Conservation (phyloP, 1,139 yeast species). For the Lodderomyces metapsilosis region DNA sequence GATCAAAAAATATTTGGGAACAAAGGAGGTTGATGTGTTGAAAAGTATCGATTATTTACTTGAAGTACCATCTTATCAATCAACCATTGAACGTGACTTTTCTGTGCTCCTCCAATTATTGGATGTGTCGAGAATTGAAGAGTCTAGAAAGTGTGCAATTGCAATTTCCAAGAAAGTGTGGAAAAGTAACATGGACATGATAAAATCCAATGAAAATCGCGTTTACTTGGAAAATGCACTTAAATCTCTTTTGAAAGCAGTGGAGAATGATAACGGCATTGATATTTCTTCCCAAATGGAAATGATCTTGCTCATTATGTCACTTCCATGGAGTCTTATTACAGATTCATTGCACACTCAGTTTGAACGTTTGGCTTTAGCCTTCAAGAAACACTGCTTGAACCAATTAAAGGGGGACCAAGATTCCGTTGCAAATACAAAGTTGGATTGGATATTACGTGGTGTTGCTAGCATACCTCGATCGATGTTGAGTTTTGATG, state of each 20-base stretch:
- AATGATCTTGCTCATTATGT: constrained; percentile 19
- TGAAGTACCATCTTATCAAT: constrained; percentile 49
- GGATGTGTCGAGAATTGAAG: constrained; percentile 7
- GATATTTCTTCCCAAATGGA: constrained; percentile 16
- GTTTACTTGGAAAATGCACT: constrained; percentile 17
- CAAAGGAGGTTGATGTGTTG: constrained; percentile 13
- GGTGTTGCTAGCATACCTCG: not conserved
- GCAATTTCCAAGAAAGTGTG: constrained; percentile 28
- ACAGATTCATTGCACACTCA: not conserved
- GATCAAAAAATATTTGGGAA: constrained; percentile 13
- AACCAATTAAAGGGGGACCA: not conserved
- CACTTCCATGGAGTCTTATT: constrained; percentile 1
- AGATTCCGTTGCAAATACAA: not conserved
- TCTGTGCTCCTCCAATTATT: constrained; percentile 22
- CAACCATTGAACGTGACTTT: constrained; percentile 47
- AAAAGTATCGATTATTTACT: constrained; percentile 35
- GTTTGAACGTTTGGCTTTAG: not conserved
- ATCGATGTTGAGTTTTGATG: not conserved
- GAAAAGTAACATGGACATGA: constrained; percentile 24
- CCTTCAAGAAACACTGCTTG: not conserved
- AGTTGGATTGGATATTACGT: not conserved
- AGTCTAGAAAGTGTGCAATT: constrained; percentile 16
- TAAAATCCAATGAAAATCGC: constrained; percentile 18
- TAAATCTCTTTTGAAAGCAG: constrained; percentile 10
- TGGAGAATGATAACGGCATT: not conserved